Evolutionary conservation across 805 yeast genomes (phyloP).

Genomic region (Candida methanosorbosa): DNA sequence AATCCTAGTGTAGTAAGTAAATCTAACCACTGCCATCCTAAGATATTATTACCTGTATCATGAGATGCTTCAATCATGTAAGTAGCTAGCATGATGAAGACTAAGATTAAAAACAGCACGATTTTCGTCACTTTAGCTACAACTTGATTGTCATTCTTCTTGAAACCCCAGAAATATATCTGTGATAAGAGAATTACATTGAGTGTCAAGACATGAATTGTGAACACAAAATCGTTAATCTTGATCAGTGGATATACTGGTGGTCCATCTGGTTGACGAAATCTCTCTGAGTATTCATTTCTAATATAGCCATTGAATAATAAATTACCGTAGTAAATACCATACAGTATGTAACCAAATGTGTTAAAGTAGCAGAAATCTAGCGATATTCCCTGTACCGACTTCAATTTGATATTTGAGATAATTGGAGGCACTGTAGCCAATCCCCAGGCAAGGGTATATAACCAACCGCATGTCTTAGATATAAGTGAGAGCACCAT

Average conservation of each 20-base stretch:
- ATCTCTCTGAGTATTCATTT: constrained; percentile 18
- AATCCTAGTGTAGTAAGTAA: constrained; percentile 24
- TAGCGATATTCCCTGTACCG: constrained; percentile 26
- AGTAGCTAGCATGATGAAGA: constrained; percentile 6
- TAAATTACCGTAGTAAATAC: constrained; percentile 19
- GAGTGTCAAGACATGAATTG: constrained; percentile 18
- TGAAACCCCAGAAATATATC: constrained; percentile 25
- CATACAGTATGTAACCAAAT: constrained; percentile 23
- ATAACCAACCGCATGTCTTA: constrained; percentile 20
- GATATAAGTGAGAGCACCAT: constrained; percentile 7
- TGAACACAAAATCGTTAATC: constrained; percentile 24
- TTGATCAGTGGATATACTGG: constrained; percentile 19
- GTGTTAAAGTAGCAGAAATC: constrained; percentile 26
- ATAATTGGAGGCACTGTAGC: constrained; percentile 25
- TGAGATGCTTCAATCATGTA: constrained; percentile 8
- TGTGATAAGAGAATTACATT: constrained; percentile 21
- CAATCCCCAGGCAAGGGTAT: constrained; percentile 22
- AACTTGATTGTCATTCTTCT: constrained; percentile 23
- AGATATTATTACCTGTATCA: constrained; percentile 6
- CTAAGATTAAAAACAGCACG: constrained; percentile 2
- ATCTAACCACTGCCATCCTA: constrained; percentile 20
- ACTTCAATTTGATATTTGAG: constrained; percentile 20
- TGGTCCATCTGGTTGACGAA: constrained; percentile 9
- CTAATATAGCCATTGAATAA: constrained; percentile 14
- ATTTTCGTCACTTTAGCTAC: constrained; percentile 13